Evolutionary conservation across 1,284 basidiomycete species (phyloP), one percentile per base, ranked within the genome.

Genomic region (Irpex sp.): DNA sequence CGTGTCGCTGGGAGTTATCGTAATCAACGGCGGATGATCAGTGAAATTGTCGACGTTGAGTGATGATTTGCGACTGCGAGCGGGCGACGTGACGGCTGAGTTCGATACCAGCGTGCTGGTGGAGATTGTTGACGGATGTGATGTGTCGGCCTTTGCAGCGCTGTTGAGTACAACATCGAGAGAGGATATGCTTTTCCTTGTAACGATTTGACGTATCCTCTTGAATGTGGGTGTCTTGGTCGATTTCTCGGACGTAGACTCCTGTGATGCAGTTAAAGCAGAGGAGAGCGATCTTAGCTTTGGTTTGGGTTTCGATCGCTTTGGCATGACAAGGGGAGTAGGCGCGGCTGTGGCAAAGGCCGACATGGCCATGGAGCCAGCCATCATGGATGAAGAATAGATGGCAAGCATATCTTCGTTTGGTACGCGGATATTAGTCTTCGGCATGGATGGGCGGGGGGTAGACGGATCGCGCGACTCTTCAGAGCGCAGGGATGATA

Each of bases 101-200:
- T 37, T 11, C 3, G 61, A 63, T 17, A 15, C 15, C 39, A 33
- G 17, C 5, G 21, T 36, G n/a, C 37, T 9, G 4, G 37, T 33
- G 7, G 58, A 57, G 33, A 57, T 15, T 19, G 62, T 47, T 6
- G 58, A n/a, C 8, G 58, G 37, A 13, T 47, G 46, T 31, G 61
- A 19, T 31, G 33, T 4, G 19, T 55, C 39, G 9, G 9, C 21
- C 8, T 26, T 37, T 15, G 43, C 17, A 21, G n/a, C 46, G n/a
- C 9, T 19, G 58, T 53, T 31, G 2, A 33, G 6, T 47, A 58
- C 26, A 9, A 33, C 37, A 15, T 63, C 54, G 21, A 60, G 39
- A n/a, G 62, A 60, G 26, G 62, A 51, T 3, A 63, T 57, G 58
- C 62, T 63, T 17, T 54, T 51, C 5, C 58, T 49, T 8, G 31